Percentiles rank a stretch among this genome's conserved stretches.
Conservation (phyloP, 2,329 filamentous ascomycete genomes). For the Orbilia javanica region DNA sequence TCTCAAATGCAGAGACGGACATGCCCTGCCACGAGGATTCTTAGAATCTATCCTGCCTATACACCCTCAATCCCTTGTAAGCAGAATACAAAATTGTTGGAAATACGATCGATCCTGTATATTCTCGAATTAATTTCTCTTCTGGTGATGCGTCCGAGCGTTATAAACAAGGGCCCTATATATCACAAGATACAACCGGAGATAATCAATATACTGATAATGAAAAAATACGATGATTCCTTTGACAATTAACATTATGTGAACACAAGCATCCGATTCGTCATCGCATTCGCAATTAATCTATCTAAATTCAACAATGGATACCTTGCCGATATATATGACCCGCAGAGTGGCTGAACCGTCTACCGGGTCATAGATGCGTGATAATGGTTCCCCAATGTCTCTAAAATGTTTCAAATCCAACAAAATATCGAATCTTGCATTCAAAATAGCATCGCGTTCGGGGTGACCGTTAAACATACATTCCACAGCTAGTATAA, state of each 20-base stretch:
- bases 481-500: background rate
- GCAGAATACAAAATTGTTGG: background rate
- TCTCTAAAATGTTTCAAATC: background rate
- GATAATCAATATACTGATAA: background rate
- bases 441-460: background rate
- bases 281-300: background rate
- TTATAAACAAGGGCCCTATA: too few relatives aligned
- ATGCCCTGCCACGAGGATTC: background rate
- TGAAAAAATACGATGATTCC: background rate
- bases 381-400: background rate
- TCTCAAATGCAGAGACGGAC: conserved; percentile 26
- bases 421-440: background rate
- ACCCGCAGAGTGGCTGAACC: background rate
- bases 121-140: background rate
- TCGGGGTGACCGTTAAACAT: background rate
- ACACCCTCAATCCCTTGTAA: background rate
- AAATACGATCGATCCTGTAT: background rate
- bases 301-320: background rate
- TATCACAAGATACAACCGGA: background rate
- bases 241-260: too few relatives aligned
- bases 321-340: background rate
- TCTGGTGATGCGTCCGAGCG: background rate
- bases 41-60: background rate
- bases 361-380: background rate
- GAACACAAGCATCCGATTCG: background rate